Base-by-base conservation (phyloP, 768 basidiomycete genomes). In the Melanogaster broomeanus region DNA sequence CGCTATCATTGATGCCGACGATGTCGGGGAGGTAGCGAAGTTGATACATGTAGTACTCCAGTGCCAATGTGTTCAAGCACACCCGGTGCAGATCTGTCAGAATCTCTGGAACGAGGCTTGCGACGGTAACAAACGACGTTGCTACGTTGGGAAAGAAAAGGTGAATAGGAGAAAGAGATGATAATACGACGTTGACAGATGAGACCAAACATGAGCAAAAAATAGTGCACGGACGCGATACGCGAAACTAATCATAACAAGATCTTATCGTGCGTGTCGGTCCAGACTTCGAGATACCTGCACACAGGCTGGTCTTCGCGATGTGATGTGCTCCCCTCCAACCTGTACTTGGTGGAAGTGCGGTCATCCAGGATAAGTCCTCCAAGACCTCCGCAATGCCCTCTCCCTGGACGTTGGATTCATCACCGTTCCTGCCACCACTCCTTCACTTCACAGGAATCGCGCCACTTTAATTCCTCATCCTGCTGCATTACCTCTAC, bases 401-500 rank as follows among this genome's bases (percentile, higher is more conserved):
- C 27, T 21, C 49, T 54, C 49, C 61, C n/a, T 59, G 28, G 5
- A 21, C 15, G 3, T 11, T 10, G 16, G 51, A 21, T 27, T 11
- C 7, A 11, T 22, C 40, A 27, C 45, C 25, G n/a, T 34, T 40
- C 40, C 45, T 28, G 30, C 49, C 27, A 19, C 35, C 44, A 1
- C 34, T 27, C 8, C 51, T 69, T 13, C 63, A 64, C 16, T 60
- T 96, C 38, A 62, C 72, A 0, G 82, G 82, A 2, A 82, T 81
- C 53, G 80, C 84, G 40, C 77, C 87, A 0, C 70, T 95, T 7
- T 73, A 91, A 0, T 68, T 87, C 15, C 78, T 97, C 15, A 77
- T 96, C 19, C 72, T 98, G 18, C 66, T 97, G 18, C 78, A 84
- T 21, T 98, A 93, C 61, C 68, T 98, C n/a, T 98, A 98, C 68